Base-by-base conservation (phyloP, 768 basidiomycete genomes). In the Naganishia randhawae region DNA sequence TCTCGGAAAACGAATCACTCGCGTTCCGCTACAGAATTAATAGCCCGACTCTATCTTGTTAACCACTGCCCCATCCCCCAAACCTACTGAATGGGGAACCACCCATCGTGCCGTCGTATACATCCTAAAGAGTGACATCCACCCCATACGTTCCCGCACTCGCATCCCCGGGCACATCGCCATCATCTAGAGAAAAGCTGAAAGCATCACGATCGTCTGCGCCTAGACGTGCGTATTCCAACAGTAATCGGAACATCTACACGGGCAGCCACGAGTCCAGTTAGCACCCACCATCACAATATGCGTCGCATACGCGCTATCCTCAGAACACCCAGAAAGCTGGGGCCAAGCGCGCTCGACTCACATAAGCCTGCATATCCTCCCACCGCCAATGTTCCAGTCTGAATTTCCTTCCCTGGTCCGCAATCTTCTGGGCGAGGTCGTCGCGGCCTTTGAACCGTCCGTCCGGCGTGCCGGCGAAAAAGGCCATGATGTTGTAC, bases 291-390 rank as follows among this genome's bases (percentile, higher is more conserved):
- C 45, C 25, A 3, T 3, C 25, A 6, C 11, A 48, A 3, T 22
- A 48, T 22, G 14, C 3, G 45, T 22, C 7, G 19, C 57, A 14
- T 25, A 8, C 51, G 27, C 51, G 32, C 51, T 4, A 53, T 31
- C 51, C 11, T 5, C 51, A 10, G 32, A 11, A 8, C 51, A 8
- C 11, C 11, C 8, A 25, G 6, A 6, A 11, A 32, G 39, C 9
- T 19, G 2, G 14, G 50, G n/a, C 6, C 17, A 35, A 27, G 2
- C 31, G 14, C 8, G 9, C 25, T 39, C 14, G 16, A 71, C 71
- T 66, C 62, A 71, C 71, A 66, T 79, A 79, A 39, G 77, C 78
- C 72, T 80, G 78, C 77, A 77, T 77, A 63, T 80, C 77, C 64
- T 78, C 77, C 76, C 76, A 77, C 41, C 78, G 55, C 78, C 78